Percentiles rank a stretch among this genome's conserved stretches.
Conservation (phyloP, 2,329 filamentous ascomycete genomes). For the Calonectria hawksworthii region DNA sequence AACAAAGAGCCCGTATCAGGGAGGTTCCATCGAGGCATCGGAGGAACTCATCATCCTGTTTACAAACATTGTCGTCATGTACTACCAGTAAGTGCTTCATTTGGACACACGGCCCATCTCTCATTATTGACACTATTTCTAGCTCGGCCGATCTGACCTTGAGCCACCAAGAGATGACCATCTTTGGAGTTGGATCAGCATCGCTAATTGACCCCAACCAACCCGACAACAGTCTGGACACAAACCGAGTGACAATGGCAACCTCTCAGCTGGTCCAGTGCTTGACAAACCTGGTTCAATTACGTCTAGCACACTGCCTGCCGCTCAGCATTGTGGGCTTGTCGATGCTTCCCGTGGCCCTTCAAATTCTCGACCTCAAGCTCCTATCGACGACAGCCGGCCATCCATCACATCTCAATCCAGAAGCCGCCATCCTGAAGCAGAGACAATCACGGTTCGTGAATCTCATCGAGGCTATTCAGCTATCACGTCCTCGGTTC, state of each 20-base stretch:
- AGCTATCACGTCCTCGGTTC: slow-evolving; percentile 14
- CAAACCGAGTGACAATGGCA: not conserved
- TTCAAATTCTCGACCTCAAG: slow-evolving; percentile 22
- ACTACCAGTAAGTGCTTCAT: slow-evolving; percentile 20
- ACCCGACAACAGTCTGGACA: not conserved
- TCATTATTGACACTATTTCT: not conserved
- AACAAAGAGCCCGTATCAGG: not conserved
- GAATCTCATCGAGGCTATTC: slow-evolving; percentile 12
- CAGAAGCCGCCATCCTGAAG: not conserved
- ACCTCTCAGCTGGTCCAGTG: slow-evolving; percentile 12
- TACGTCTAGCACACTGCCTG: not conserved
- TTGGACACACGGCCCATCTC: too few species aligned
- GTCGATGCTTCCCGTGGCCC: slow-evolving; percentile 9
- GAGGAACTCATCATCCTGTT: slow-evolving; percentile 12
- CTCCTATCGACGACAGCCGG: not conserved
- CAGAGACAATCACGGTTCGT: slow-evolving; percentile 14
- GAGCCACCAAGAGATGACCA: slow-evolving; percentile 23
- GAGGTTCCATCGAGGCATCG: not conserved
- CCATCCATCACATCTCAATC: not conserved
- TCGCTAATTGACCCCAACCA: not conserved
- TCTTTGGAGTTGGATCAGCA: slow-evolving; percentile 2
- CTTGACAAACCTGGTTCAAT: not conserved
- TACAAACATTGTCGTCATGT: slow-evolving; percentile 20
- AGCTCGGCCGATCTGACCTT: slow-evolving; percentile 17
- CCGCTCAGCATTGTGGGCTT: slow-evolving; percentile 9